phyloP scores from a whole-genome alignment of 208 protist species.

The Leishmania gerbilli region DNA sequence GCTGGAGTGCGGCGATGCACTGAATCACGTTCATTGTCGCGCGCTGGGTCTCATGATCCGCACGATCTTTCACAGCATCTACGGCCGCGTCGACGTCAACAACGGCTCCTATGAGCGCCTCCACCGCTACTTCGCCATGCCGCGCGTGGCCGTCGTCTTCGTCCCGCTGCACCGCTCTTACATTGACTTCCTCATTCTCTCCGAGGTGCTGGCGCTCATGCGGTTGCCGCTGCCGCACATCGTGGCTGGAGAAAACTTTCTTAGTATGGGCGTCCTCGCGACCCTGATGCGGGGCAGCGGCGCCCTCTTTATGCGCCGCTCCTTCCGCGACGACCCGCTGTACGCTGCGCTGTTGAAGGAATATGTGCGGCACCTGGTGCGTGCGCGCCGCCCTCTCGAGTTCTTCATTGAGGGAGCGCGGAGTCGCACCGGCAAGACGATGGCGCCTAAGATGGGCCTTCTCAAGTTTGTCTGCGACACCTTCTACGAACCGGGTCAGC shows the following conservation, averaged over 20 bases:
- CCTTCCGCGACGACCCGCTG: constrained; percentile 78
- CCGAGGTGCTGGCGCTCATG: constrained; percentile 76
- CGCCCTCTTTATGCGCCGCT: constrained; percentile 92
- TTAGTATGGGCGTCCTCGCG: constrained; percentile 66
- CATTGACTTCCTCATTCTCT: constrained; percentile 90
- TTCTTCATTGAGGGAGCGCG: constrained; percentile 92
- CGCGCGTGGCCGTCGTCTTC: constrained; percentile 64
- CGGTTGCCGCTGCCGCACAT: constrained; percentile 77
- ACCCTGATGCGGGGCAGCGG: constrained; percentile 86
- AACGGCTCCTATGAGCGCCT: constrained; percentile 58
- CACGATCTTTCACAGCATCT: constrained; percentile 63
- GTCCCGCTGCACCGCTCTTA: constrained; percentile 86
- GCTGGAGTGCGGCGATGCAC: constrained; percentile 70
- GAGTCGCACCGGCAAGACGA: constrained; percentile 87
- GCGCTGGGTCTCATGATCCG: constrained; percentile 59
- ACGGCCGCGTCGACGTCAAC: constrained; percentile 70
- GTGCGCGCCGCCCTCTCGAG: constrained; percentile 58
- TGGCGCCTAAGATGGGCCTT: constrained; percentile 89
- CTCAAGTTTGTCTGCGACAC: constrained; percentile 88
- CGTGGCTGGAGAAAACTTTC: constrained; percentile 88
- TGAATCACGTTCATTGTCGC: constrained; percentile 63
- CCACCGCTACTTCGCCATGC: constrained; percentile 43
- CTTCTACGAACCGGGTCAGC: constrained; percentile 54
- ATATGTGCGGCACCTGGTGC: constrained; percentile 82
- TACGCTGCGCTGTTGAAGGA: constrained; percentile 83